Evolutionary conservation across 768 basidiomycete species (phyloP), one percentile per base, ranked within the genome.

Genomic region (Termitomyces heimii): DNA sequence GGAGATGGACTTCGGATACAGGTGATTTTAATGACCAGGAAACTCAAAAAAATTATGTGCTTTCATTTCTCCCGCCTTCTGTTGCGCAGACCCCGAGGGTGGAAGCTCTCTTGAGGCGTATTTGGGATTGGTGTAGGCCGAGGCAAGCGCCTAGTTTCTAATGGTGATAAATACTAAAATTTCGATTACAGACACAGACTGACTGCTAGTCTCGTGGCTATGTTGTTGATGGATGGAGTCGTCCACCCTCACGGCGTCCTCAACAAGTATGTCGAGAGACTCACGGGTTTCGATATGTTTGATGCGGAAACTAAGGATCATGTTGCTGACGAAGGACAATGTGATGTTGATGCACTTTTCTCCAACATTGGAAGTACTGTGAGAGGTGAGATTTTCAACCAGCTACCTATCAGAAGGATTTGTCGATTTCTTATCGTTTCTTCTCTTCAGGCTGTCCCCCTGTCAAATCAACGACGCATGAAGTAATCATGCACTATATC

Each of bases 401-500:
- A 37, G 14, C 35, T 16, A 16, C 0, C 35, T 37, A 16, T 16
- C 35, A 16, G 16, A 5, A 3, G 14, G 35, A 32, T n/a, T n/a
- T n/a, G 6, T 45, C 1, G 18, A 12, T 34, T 13, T 16, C 0
- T 3, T 7, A 6, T 31, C 7, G 6, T 53, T 31, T 8, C 26
- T n/a, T 10, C 2, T 45, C 0, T 16, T n/a, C n/a, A 54, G 54
- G 24, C 16, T 12, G 29, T 2, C 44, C 44, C 4, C 42, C 43
- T 5, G 54, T 47, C 5, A 29, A 31, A 46, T 32, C 34, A 8
- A 45, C 54, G 8, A 51, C 43, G 13, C 56, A 52, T 22, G 56
- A 52, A 42, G 56, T 57, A 0, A 44, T 56, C 1, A 40, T 56
- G 32, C 54, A 55, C 10, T 55, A 55, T 5, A 37, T 48, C 46